These are phyloP conservation scores for Citrus unshiu DNA, from an alignment of 345 rosid genomes.

Conservation along the genomic window DNA sequence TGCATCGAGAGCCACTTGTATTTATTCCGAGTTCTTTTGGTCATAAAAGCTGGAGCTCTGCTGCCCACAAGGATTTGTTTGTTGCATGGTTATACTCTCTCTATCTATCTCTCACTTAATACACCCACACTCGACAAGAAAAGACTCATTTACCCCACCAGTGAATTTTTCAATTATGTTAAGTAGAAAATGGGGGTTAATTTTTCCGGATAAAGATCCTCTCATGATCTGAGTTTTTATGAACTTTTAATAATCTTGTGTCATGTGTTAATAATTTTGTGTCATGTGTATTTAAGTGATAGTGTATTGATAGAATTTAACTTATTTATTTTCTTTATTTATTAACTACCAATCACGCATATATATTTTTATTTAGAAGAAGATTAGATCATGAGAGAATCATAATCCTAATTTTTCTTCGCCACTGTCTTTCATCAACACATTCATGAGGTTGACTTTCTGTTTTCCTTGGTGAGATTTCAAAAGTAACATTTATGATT, in stretches of 20 bases:
- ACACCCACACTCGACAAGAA: neutral
- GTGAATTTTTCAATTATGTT: neutral
- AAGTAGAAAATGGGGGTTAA: neutral
- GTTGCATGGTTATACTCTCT: neutral
- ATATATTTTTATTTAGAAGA: accelerated
- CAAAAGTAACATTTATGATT: too few relatives aligned
- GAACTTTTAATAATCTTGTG: neutral
- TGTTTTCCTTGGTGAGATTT: neutral
- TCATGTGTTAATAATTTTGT: accelerated
- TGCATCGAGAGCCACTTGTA: slow-evolving; percentile 29
- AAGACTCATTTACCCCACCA: neutral
- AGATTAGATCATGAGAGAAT: too few relatives aligned
- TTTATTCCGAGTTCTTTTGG: neutral
- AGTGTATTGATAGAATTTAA: accelerated
- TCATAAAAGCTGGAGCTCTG: slow-evolving; percentile 1
- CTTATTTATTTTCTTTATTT: accelerated
- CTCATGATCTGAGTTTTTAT: accelerated
- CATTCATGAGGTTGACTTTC: neutral
- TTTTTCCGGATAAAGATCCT: accelerated
- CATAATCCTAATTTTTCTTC: neutral
- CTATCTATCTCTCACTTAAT: neutral
- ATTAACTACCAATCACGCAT: accelerated
- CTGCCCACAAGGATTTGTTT: slow-evolving; percentile 9
- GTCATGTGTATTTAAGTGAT: accelerated
- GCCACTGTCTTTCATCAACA: neutral